Evolutionary conservation across 2,329 filamentous ascomycete genomes (phyloP), one percentile per base, ranked within the genome.

Genomic region (Ascochyta pisi): DNA sequence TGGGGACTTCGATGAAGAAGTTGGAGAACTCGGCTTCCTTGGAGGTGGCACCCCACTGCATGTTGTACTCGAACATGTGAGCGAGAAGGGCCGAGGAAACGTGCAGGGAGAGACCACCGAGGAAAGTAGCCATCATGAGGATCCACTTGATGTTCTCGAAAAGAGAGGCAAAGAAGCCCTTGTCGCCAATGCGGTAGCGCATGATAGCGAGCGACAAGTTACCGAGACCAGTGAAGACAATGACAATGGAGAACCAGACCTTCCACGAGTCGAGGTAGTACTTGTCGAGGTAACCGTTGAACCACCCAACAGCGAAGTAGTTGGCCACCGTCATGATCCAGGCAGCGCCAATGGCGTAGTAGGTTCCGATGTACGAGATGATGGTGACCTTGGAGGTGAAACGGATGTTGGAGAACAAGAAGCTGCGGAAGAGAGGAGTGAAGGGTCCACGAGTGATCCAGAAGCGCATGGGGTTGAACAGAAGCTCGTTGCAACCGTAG

Each of bases 61-160:
- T 93, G 77, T 94, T 83, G 70, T 93, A 86, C 77, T 91, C 88
- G 72, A 94, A 91, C 87, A 93, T 91, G 78, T 94, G 91, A 3
- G 87, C 83, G 42, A 94, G 78, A 39, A 95, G 81, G 4, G 91
- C 91, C 73, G 92, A 88, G 33, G 86, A 90, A 50, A 95, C 85
- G 77, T 94, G 90, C 37, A 94, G 83, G 2, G 87, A 90, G 49
- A 93, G 82, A 31, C 91, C 91, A 49, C 91, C 91, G 19, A 95
- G 81, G 82, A 94, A 95, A 73, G 93, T 88, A 61, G 87, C 87
- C 47, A 92, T 81, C 79, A 87, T 80, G 13, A 82, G 80, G 34
- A 84, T 81, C 85, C 84, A 87, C 66, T 84, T 86, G 70, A 86
- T 76, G 67, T 86, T 87, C 65, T 86, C 81, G 59, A 81, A 68